Evolutionary conservation across 140 eudicot species (phyloP), one percentile per base, ranked within the genome.

Genomic region (Oenanthe javanica): DNA sequence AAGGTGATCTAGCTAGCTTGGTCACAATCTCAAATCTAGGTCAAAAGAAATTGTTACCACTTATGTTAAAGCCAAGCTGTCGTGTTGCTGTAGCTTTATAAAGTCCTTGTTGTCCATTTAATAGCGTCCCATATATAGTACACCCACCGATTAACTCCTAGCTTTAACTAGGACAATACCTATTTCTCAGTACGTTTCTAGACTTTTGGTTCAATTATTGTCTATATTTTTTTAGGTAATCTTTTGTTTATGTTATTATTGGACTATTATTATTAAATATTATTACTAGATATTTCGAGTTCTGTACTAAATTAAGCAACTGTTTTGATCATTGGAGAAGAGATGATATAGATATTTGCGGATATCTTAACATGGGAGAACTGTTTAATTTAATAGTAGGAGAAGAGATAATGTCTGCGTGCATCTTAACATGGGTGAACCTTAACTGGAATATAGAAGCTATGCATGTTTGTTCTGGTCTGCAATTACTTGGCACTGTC

Each of bases 1-100:
- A 19, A 57, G 66, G 66, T 21, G 13, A 59, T 59, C 36, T 31
- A 31, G 4, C 36, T n/a, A 61, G 36, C 36, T n/a, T 61, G 69
- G 69, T 61, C 69, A 61, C 38, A 61, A n/a, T 61, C 36, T 23
- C 36, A 61, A 61, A n/a, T n/a, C 2, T 61, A 61, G 73, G 73
- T 67, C 73, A 70, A 70, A 27, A 70, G 75, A 38, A 70, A 27
- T 36, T 70, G n/a, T 70, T 70, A 70, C 75, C 75, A 15, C 4
- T 38, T 1, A 48, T 0, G 10, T 36, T 70, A 38, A 31, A 70
- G 4, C 47, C 75, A 69, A 31, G 47, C 75, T 70, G 75, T 27
- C 23, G 46, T 3, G 19, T 38, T 61, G 36, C 48, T 38, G 47
- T 70, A 70, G 46, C 48, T 6, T 70, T 70, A 70, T 14, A 15